phyloP scores from a whole-genome alignment of 768 basidiomycete genomes.

The Mycena indigotica region DNA sequence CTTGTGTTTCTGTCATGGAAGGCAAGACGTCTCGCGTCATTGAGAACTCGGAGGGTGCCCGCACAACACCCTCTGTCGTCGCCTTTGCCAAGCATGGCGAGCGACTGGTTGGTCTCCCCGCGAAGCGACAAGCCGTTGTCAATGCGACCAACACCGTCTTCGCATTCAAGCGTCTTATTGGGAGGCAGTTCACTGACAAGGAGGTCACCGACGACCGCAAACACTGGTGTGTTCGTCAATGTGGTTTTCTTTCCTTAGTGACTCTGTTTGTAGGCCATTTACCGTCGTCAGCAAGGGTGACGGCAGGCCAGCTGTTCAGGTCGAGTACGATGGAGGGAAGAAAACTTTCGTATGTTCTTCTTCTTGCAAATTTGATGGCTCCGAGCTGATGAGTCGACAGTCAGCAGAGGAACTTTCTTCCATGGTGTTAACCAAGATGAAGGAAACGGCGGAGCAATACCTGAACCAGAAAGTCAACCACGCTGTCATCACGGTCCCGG shows the following conservation, averaged over 20 bases:
- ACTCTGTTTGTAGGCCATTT: slow-evolving; percentile 63
- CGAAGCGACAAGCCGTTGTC: slow-evolving; percentile 96
- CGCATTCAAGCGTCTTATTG: slow-evolving; percentile 92
- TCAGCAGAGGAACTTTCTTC: slow-evolving; percentile 85
- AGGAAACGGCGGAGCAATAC: slow-evolving; percentile 91
- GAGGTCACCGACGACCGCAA: slow-evolving; percentile 91
- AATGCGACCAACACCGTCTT: slow-evolving; percentile 94
- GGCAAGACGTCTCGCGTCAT: slow-evolving; percentile 93
- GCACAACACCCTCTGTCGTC: slow-evolving; percentile 97
- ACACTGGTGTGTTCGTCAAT: slow-evolving; percentile 62
- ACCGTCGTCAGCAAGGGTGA: slow-evolving; percentile 71
- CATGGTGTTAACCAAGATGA: slow-evolving; percentile 91
- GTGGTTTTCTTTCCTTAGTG: neutral
- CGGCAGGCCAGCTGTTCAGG: slow-evolving; percentile 77
- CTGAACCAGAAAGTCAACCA: slow-evolving; percentile 91
- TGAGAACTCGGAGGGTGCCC: slow-evolving; percentile 96
- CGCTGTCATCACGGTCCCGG: slow-evolving; percentile 93
- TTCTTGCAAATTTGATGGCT: slow-evolving; percentile 2
- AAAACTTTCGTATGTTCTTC: slow-evolving; percentile 68
- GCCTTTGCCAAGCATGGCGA: slow-evolving; percentile 99
- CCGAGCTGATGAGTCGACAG: slow-evolving; percentile 41
- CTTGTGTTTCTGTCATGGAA: slow-evolving; percentile 94
- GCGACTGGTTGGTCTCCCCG: slow-evolving; percentile 92
- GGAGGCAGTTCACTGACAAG: slow-evolving; percentile 88
- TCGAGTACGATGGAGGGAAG: slow-evolving; percentile 83